Evolutionary conservation across 352 stramenopile species (phyloP).

Genomic region (Globisporangium nagaii): DNA sequence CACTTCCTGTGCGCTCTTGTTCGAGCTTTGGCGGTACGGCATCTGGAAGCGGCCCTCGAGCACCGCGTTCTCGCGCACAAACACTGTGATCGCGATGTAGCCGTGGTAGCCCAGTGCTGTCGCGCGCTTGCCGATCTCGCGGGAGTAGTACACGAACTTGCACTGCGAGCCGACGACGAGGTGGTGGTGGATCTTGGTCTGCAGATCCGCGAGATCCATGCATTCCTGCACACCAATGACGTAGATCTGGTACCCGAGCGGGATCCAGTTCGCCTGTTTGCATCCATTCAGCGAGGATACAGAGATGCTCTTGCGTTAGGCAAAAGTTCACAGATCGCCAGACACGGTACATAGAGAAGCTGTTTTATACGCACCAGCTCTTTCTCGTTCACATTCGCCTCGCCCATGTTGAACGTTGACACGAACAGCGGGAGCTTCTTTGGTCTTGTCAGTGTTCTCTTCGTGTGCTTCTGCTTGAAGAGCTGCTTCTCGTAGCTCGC

Average conservation of each 20-base stretch:
- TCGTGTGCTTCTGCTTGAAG: background rate
- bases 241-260: slow-evolving; percentile 16
- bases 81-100: slow-evolving; percentile 84
- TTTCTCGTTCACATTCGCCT: slow-evolving; percentile 51
- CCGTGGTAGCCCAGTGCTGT: slow-evolving; percentile 82
- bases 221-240: slow-evolving; percentile 54
- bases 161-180: slow-evolving; percentile 40
- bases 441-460: slow-evolving; percentile 7
- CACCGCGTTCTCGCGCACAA: slow-evolving; percentile 65
- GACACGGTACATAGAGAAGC: no score
- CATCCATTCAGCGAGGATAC: no score
- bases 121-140: slow-evolving; percentile 76
- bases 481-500: slow-evolving; percentile 3
- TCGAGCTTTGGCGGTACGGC: slow-evolving; percentile 41
- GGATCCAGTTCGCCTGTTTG: slow-evolving; percentile 74
- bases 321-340: no score
- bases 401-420: slow-evolving; percentile 86
- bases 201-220: slow-evolving; percentile 73
- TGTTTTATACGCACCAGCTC: slow-evolving; percentile 54
- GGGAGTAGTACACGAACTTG: slow-evolving; percentile 72
- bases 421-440: slow-evolving; percentile 63
- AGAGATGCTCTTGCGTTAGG: no score
- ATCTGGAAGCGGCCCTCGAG: slow-evolving; percentile 62
- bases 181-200: slow-evolving; percentile 60
- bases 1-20: slow-evolving; percentile 64